Conservation (phyloP, 2,329 filamentous ascomycete genomes). For the Alternaria hordeiaustralica region DNA sequence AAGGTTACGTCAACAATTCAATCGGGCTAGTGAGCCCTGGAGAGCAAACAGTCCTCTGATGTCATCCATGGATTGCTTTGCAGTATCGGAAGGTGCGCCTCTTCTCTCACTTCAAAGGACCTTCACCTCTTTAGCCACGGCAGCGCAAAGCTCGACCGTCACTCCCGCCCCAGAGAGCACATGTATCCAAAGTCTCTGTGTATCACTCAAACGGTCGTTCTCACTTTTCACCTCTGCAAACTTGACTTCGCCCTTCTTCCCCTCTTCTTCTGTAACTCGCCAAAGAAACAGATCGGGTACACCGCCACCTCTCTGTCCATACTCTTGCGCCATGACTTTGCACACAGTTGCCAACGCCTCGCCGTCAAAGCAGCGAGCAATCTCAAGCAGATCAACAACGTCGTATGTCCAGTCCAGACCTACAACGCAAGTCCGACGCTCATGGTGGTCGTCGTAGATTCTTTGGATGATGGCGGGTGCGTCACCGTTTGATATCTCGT, state of each 20-base stretch:
- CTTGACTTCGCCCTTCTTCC: slow-evolving; percentile 66
- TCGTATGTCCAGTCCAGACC: slow-evolving; percentile 92
- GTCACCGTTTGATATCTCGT: slow-evolving; percentile 83
- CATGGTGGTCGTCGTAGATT: slow-evolving; percentile 72
- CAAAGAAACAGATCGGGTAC: slow-evolving; percentile 94
- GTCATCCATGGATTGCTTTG: not conserved
- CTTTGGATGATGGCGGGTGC: slow-evolving; percentile 70
- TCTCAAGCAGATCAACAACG: slow-evolving; percentile 77
- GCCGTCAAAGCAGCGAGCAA: slow-evolving; percentile 79
- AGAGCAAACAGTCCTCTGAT: not conserved
- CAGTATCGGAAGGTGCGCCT: not conserved
- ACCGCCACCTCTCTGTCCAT: slow-evolving; percentile 81
- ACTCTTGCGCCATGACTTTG: slow-evolving; percentile 95
- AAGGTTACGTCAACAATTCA: not conserved
- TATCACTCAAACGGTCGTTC: slow-evolving; percentile 94
- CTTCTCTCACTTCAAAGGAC: slow-evolving; percentile 11
- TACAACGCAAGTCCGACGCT: slow-evolving; percentile 81
- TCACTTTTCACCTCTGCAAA: slow-evolving; percentile 68
- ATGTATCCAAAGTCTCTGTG: slow-evolving; percentile 96
- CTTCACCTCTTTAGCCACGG: slow-evolving; percentile 63
- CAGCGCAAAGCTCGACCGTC: slow-evolving; percentile 79
- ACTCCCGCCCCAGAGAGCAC: slow-evolving; percentile 86
- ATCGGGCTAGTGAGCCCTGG: not conserved
- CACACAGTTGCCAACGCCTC: slow-evolving; percentile 82
- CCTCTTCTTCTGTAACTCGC: slow-evolving; percentile 55